Base-by-base conservation (phyloP, 1,284 basidiomycete species). In the Jaminaea rosea region DNA sequence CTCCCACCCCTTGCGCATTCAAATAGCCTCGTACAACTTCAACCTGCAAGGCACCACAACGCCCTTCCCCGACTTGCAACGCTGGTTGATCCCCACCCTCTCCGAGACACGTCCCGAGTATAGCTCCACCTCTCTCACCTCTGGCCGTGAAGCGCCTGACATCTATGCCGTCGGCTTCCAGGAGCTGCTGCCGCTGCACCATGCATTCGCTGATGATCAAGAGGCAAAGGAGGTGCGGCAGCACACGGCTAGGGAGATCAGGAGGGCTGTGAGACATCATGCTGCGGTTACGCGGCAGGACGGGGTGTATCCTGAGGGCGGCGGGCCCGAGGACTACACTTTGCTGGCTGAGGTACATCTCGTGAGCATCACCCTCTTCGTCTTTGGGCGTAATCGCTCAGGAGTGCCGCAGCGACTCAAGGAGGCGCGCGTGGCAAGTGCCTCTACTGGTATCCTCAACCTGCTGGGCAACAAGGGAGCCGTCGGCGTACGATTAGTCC, bases 401-500 rank as follows among this genome's bases (percentile, higher is more conserved):
- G 46, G 44, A 2, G 49, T 36, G 1, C 65, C 62, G 4, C 44
- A 55, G 39, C 62, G 68, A 21, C 60, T 72, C 52, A 65, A 56
- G 48, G 71, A 73, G 52, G 60, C 72, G 39, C 53, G 69, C 23
- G 60, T 65, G 9, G 58, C 65, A 5, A 66, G 55, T 4, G 75
- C 68, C 1, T 73, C 69, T 1, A 70, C 68, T 4, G 76, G 76
- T 15, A 46, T 73, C 7, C 34, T 74, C 3, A 60, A 65, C 3
- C 21, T 76, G 59, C 87, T 97, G 86, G 89, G 89, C 10, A 97
- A 97, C 77, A 98, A 98, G 76, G 90, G 89, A 24, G 92, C 88
- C 0, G 90, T 94, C 2, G 92, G 87, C 15, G 80, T 90, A 31
- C 80, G 92, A 44, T 84, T 97, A 72, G 83, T 86, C 37, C 78